phyloP scores from a whole-genome alignment of 352 stramenopile genomes.

The Globisporangium yorkense region DNA sequence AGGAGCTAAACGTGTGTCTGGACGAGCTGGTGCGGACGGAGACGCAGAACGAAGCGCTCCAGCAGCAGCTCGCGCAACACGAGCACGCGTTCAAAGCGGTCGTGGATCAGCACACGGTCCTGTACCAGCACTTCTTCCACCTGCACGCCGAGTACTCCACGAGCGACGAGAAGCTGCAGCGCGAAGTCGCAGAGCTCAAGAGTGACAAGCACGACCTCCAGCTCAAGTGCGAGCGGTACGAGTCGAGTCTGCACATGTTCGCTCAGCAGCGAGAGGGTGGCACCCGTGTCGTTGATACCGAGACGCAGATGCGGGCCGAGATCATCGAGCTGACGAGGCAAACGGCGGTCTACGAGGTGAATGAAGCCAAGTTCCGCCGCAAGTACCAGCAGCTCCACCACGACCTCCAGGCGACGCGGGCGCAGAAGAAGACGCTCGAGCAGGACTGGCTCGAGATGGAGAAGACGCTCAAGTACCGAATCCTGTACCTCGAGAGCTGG shows the following conservation, averaged over 20 bases:
- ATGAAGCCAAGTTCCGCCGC: slow-evolving; percentile 68
- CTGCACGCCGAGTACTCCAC: slow-evolving; percentile 41
- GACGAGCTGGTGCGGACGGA: slow-evolving; percentile 52
- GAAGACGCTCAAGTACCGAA: slow-evolving; percentile 76
- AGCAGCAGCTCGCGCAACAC: slow-evolving; percentile 34
- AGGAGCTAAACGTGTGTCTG: slow-evolving; percentile 60
- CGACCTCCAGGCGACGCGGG: slow-evolving; percentile 29
- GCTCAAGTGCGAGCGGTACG: slow-evolving; percentile 47
- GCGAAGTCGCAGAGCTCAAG: slow-evolving; percentile 32
- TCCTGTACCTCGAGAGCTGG: slow-evolving; percentile 91
- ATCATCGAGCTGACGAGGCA: slow-evolving; percentile 70
- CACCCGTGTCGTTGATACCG: slow-evolving; percentile 11
- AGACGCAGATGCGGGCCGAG: slow-evolving; percentile 36
- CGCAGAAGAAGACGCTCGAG: slow-evolving; percentile 37
- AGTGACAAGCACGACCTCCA: slow-evolving; percentile 36
- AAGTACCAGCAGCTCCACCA: slow-evolving; percentile 46
- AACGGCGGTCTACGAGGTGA: slow-evolving; percentile 76
- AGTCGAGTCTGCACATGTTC: slow-evolving; percentile 43
- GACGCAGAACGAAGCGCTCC: slow-evolving; percentile 42
- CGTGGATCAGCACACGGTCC: slow-evolving; percentile 65
- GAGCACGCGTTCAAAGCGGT: slow-evolving; percentile 49
- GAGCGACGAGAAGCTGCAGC: slow-evolving; percentile 27
- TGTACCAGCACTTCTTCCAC: slow-evolving; percentile 73
- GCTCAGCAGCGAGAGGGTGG: slow-evolving; percentile 19
- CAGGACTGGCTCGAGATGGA: slow-evolving; percentile 87